Conservation (phyloP, 257 asterid species). For the Thymus mandschuricus region DNA sequence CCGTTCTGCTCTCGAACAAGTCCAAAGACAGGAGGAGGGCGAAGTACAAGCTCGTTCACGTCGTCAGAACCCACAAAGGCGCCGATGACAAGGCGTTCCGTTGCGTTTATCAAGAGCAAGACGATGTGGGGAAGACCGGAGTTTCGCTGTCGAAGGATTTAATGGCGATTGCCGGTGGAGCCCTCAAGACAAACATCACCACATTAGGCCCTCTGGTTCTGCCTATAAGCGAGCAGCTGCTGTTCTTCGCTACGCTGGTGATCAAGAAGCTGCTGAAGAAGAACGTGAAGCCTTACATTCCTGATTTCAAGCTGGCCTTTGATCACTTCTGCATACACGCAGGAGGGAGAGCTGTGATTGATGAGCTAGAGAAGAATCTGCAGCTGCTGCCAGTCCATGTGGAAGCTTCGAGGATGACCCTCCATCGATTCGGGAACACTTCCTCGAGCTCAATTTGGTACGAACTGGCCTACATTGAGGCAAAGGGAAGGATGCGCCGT, state of each 20-base stretch:
- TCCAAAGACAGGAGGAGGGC: conserved; percentile 54
- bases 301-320: conserved; percentile 76
- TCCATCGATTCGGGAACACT: conserved; percentile 82
- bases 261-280: conserved; percentile 58
- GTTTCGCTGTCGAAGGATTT: conserved; percentile 78
- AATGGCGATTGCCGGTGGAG: conserved; percentile 84
- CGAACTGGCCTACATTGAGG: conserved; percentile 74
- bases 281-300: conserved; percentile 74
- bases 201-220: conserved; percentile 77
- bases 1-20: conserved; percentile 65
- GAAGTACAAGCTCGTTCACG: conserved; percentile 75
- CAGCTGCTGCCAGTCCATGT: conserved; percentile 65
- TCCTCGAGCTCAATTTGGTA: conserved; percentile 89
- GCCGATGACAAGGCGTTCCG: conserved; percentile 74
- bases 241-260: conserved; percentile 60
- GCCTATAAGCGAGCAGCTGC: conserved; percentile 79
- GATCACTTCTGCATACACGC: conserved; percentile 90
- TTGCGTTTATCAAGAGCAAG: conserved; percentile 77
- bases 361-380: conserved; percentile 79
- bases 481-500: conserved; percentile 65
- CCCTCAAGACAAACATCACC: conserved; percentile 74
- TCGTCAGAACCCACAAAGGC: conserved; percentile 76
- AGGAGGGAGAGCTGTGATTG: conserved; percentile 86
- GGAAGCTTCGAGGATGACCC: conserved; percentile 85
- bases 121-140: conserved; percentile 58